Evolutionary conservation across 2,329 filamentous ascomycete genomes (phyloP).

Genomic region (Periconia sp.): DNA sequence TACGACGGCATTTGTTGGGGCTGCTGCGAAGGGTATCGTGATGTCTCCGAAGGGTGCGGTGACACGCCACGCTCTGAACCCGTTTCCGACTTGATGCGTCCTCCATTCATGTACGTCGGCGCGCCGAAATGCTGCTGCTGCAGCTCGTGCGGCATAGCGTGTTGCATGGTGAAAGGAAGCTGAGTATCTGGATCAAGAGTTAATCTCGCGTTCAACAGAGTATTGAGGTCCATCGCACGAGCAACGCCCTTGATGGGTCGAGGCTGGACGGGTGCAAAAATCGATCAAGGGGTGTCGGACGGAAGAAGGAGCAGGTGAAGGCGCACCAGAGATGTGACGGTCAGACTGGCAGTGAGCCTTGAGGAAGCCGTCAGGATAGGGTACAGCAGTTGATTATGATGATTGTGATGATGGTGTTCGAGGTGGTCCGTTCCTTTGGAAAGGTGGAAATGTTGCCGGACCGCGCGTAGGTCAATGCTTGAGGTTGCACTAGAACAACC

Average conservation of each 20-base stretch:
- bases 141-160: slow-evolving; percentile 45
- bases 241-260: slow-evolving; percentile 10
- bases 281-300: slow-evolving; percentile 1
- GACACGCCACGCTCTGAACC: slow-evolving; percentile 61
- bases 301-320: slow-evolving; percentile 13
- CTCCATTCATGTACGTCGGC: slow-evolving; percentile 51
- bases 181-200: slow-evolving; percentile 41
- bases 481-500: slow-evolving; percentile 35
- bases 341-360: slow-evolving; percentile 29
- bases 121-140: slow-evolving; percentile 50
- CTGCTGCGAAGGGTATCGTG: slow-evolving; percentile 59
- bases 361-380: slow-evolving; percentile 18
- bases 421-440: slow-evolving; percentile 33
- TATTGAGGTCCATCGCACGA: slow-evolving; percentile 43
- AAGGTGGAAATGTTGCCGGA: slow-evolving; percentile 33
- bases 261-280: not conserved
- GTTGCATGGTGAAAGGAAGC: slow-evolving; percentile 33
- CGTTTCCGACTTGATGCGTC: slow-evolving; percentile 59
- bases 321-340: slow-evolving; percentile 19
- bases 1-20: slow-evolving; percentile 55
- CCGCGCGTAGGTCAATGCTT: slow-evolving; percentile 45
- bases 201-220: slow-evolving; percentile 47
- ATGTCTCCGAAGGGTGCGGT: slow-evolving; percentile 58
- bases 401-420: slow-evolving; percentile 23
- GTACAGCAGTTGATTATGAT: slow-evolving; percentile 14